Evolutionary conservation across 2,329 filamentous ascomycete species (phyloP), one percentile per base, ranked within the genome.

Genomic region (Ophiostoma sp.): DNA sequence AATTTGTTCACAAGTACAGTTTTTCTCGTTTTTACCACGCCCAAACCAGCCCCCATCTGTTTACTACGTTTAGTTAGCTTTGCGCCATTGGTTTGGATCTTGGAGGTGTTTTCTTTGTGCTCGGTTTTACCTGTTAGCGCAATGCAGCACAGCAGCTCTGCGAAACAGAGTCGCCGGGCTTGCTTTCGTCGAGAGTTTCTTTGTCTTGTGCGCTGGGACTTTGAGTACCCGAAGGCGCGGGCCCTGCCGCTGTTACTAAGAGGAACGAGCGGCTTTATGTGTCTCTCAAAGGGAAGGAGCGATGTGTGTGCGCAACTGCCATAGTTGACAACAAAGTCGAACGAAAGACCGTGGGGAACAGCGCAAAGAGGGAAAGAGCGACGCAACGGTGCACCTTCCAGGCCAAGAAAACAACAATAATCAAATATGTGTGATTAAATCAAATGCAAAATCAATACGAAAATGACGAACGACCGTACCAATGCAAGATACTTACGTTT

Each of bases 51-150:
- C 45, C n/a, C 27, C 64, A n/a, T 18, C 4, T 38, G 18, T 38
- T 27, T 66, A 5, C 45, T 44, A 40, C 8, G 36, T 65, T 45
- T 7, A 65, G 62, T 67, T 69, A 69, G 68, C 65, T 55, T 67
- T 69, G 68, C 68, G 65, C 68, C 49, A 11, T 44, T 64, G 58
- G 40, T 11, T 47, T 42, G 47, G 42, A 6, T 58, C 3, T 27
- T n/a, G 49, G 49, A 18, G 49, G 6, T 55, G 3, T 64, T 64
- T 66, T 66, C 18, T 66, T 68, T 66, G 68, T 64, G 14, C 64
- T 44, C 18, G 62, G 55, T 66, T 44, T n/a, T 7, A 52, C 5
- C n/a, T 68, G 45, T 42, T 7, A 42, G 60, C 12, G 45, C 12
- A 14, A 11, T 60, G 14, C 41, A 5, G 52, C 58, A 45, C 40